Evolutionary conservation across 129 eudicot species (phyloP), one percentile per base, ranked within the genome.

Genomic region (Cynara cardunculus): DNA sequence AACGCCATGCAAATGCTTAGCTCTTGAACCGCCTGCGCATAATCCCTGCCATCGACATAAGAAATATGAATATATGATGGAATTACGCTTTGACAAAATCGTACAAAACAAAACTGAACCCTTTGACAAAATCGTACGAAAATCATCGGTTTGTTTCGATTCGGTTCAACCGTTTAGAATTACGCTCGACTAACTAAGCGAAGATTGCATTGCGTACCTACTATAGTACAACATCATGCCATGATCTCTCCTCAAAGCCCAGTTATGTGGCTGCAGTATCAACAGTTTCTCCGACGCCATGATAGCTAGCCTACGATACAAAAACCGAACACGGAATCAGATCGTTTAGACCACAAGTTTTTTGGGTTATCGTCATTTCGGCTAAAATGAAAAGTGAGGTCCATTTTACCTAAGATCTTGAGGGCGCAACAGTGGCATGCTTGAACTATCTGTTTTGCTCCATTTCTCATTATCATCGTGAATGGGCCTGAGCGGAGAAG

Each of bases 1-100:
- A 94, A 94, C 7, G 97, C 97, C 94, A 94, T 94, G 80, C 98
- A 91, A 81, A 94, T 94, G 86, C 98, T 94, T 64, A 94, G 98
- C 85, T 94, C 98, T 84, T 92, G 96, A 68, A 94, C 94, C 21
- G 98, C 97, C 85, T 84, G 89, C 66, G 78, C 94, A 8, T 90
- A 94, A 49, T 94, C 89, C 90, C 98, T 94, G 84, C 16, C 64
- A 32, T 73, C 56, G 73, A 68, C 39, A 73, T 25, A 71, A 73
- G 16, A 37, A n/a, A 34, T 28, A 28, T 28, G 31, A 28, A 1
- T 2, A 3, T 2, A 2, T 11, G 12, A 41, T 41, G 53, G n/a
- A n/a, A n/a, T n/a, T n/a, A n/a, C n/a, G n/a, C n/a, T n/a, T n/a
- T n/a, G n/a, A n/a, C n/a, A n/a, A n/a, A n/a, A n/a, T n/a, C n/a